Percentiles rank a stretch among this genome's conserved stretches.
These are phyloP conservation scores for Lachnellula arida DNA, from an alignment of 2,329 filamentous ascomycete genomes.

Conservation along the genomic window DNA sequence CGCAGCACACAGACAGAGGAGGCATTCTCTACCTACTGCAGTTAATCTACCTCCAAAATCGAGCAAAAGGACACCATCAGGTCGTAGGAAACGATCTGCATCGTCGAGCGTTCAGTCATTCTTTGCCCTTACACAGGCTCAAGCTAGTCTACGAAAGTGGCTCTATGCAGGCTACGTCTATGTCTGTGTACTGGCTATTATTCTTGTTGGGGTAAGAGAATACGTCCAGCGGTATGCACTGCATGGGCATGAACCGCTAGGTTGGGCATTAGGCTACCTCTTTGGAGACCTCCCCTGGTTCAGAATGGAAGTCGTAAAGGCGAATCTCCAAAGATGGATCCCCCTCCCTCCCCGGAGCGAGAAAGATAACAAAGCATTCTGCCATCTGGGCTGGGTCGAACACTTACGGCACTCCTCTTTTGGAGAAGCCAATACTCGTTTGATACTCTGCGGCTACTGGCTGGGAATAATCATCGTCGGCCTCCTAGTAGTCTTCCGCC, in stretches of 20 bases:
- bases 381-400: constrained; percentile 56
- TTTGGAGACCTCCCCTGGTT: constrained; percentile 73
- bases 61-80: constrained; percentile 49
- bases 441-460: constrained; percentile 73
- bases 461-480: constrained; percentile 63
- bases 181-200: constrained; percentile 55
- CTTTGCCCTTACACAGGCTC: constrained; percentile 71
- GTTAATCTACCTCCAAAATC: constrained; percentile 31
- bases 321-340: constrained; percentile 71
- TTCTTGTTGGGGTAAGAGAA: constrained; percentile 66
- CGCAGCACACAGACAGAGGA: constrained; percentile 22
- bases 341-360: constrained; percentile 52
- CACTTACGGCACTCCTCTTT: constrained; percentile 59
- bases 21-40: constrained; percentile 50
- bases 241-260: constrained; percentile 71
- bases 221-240: constrained; percentile 67
- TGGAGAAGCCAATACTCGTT: constrained; percentile 76
- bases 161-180: constrained; percentile 80
- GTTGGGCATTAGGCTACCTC: constrained; percentile 88
- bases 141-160: constrained; percentile 77
- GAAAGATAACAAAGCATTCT: constrained; percentile 35
- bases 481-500: constrained; percentile 66
- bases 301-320: constrained; percentile 64
- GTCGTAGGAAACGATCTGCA: constrained; percentile 60
- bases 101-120: constrained; percentile 66